A percentile compares a stretch with the other conserved stretches of the same genome.
Evolutionary conservation across 1,139 yeast species (phyloP).

Genomic region (Hanseniaspora sp.): DNA sequence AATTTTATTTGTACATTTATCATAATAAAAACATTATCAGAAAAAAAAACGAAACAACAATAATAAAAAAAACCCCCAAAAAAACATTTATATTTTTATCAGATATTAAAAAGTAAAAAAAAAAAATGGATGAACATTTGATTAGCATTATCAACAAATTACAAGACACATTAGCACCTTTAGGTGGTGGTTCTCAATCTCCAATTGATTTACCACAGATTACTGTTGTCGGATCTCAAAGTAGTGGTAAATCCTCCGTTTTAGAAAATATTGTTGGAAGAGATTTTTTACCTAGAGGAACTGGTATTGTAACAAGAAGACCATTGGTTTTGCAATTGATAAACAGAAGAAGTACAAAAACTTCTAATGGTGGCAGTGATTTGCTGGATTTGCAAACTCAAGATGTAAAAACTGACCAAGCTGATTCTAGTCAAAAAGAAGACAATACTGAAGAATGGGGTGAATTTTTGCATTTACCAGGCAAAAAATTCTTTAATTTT

Average conservation of each 20-base stretch:
- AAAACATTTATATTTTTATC: neutral
- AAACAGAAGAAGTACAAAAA: slow-evolving; percentile 41
- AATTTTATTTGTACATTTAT: too few relatives aligned
- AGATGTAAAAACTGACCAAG: slow-evolving; percentile 18
- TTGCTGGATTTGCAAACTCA: slow-evolving; percentile 32
- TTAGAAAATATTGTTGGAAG: slow-evolving; percentile 90
- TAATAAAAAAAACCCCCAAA: too few relatives aligned
- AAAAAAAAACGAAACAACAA: too few relatives aligned
- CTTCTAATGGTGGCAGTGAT: slow-evolving; percentile 26
- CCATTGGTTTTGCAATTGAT: slow-evolving; percentile 76
- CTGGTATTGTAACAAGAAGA: slow-evolving; percentile 91
- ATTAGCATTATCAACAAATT: slow-evolving; percentile 85
- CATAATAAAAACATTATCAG: too few relatives aligned
- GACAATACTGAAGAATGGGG: slow-evolving; percentile 95
- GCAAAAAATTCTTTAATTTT: slow-evolving; percentile 76
- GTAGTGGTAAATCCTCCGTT: slow-evolving; percentile 88
- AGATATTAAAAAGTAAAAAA: too few relatives aligned
- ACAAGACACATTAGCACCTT: slow-evolving; percentile 87
- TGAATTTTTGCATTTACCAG: slow-evolving; percentile 87
- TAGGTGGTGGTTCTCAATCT: slow-evolving; percentile 75
- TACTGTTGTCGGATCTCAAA: slow-evolving; percentile 92
- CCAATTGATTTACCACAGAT: slow-evolving; percentile 92
- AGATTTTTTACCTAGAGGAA: slow-evolving; percentile 89
- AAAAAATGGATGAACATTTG: slow-evolving; percentile 72
- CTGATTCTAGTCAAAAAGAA: slow-evolving; percentile 35